A percentile compares a stretch with the other conserved stretches of the same genome.
phyloP scores from a whole-genome alignment of 1,284 basidiomycete genomes.

The Sanguinoderma infundibulare region DNA sequence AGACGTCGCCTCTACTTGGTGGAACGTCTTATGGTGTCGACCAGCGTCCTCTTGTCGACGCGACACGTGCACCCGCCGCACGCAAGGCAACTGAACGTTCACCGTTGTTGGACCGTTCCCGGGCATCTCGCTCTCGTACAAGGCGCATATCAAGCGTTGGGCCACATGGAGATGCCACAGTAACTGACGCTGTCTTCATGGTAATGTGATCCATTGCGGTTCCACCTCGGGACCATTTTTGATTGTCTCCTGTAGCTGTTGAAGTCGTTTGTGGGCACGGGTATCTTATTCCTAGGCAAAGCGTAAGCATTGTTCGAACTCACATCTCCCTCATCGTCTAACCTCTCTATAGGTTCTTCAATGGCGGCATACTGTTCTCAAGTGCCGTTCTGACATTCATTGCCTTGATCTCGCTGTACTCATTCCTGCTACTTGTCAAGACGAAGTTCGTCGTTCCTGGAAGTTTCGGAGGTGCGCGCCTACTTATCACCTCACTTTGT shows the following conservation, averaged over 20 bases:
- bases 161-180: conserved; percentile 81
- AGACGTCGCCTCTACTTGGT: conserved; percentile 20
- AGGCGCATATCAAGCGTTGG: conserved; percentile 56
- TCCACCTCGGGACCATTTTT: neutral
- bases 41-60: conserved; percentile 9
- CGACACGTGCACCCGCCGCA: neutral
- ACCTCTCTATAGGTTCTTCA: conserved; percentile 74
- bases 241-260: conserved; percentile 60
- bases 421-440: conserved; percentile 91
- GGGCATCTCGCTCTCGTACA: conserved; percentile 39
- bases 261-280: conserved; percentile 97
- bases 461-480: conserved; percentile 83
- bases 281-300: conserved; percentile 95
- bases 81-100: conserved; percentile 36
- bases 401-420: conserved; percentile 89
- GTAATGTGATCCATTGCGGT: conserved; percentile 44
- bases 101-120: conserved; percentile 31
- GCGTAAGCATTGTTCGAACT: conserved; percentile 56
- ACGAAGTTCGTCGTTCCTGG: conserved; percentile 91
- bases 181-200: conserved; percentile 91
- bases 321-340: conserved; percentile 2
- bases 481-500: conserved; percentile 21
- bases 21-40: conserved; percentile 17
- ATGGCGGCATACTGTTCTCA: conserved; percentile 95
- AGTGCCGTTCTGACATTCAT: conserved; percentile 79